Evolutionary conservation across 2,329 filamentous ascomycete genomes (phyloP).

Genomic region (Fusarium odoratissimum): DNA sequence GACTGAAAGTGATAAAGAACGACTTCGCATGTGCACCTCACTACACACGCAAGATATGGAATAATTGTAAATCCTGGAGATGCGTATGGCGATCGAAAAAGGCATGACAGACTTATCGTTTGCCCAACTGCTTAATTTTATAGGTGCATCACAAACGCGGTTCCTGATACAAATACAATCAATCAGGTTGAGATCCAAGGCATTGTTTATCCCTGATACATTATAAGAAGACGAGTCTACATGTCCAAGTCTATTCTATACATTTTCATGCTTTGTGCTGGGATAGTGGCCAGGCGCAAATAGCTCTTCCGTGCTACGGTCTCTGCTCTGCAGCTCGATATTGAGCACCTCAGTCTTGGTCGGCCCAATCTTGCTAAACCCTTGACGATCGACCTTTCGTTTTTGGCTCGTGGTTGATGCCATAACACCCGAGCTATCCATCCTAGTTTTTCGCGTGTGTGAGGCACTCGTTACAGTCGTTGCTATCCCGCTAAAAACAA

Average conservation of each 20-base stretch:
- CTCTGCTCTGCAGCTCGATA: background rate
- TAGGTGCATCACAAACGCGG: background rate
- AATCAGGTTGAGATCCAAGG: background rate
- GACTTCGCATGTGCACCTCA: background rate
- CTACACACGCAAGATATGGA: background rate
- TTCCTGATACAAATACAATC: background rate
- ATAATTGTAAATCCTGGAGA: background rate
- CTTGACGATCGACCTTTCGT: background rate
- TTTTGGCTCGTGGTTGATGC: background rate
- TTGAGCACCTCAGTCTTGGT: background rate
- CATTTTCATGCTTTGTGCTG: background rate
- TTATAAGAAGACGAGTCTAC: background rate
- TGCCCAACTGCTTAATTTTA: background rate
- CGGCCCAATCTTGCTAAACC: background rate
- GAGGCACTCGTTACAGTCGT: background rate
- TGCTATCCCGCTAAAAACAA: background rate
- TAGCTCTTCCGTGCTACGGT: background rate
- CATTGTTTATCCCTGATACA: background rate
- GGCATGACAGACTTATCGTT: background rate
- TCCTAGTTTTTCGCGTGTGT: background rate
- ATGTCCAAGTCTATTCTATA: background rate
- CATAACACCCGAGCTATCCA: background rate
- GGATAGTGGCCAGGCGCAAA: background rate
- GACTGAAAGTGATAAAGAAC: background rate
- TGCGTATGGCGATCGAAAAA: too few species aligned